Evolutionary conservation across 2,329 filamentous ascomycete species (phyloP).

Genomic region (Scedosporium boydii): DNA sequence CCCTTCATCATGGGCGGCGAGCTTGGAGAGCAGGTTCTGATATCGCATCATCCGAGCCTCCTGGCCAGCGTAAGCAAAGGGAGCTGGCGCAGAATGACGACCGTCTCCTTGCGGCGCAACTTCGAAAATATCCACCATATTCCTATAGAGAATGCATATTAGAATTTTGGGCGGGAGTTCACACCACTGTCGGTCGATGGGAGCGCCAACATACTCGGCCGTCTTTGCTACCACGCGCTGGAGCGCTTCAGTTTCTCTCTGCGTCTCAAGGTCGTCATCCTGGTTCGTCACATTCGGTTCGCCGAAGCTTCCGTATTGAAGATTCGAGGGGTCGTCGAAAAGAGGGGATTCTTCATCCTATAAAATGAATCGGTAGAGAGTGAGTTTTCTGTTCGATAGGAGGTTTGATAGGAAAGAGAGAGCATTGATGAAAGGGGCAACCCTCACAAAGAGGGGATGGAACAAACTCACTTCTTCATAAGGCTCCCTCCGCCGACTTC

Average conservation of each 20-base stretch:
- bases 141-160: slow-evolving; percentile 30
- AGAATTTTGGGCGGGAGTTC: neutral
- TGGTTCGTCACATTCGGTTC: slow-evolving; percentile 44
- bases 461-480: slow-evolving; percentile 42
- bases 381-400: slow-evolving; percentile 6
- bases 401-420: neutral
- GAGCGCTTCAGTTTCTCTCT: slow-evolving; percentile 54
- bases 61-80: slow-evolving; percentile 42
- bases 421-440: neutral
- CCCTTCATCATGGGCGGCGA: slow-evolving; percentile 34
- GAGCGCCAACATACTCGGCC: slow-evolving; percentile 41
- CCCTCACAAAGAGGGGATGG: neutral
- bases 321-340: slow-evolving; percentile 49
- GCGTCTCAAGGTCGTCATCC: slow-evolving; percentile 51
- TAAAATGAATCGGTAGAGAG: slow-evolving; percentile 20
- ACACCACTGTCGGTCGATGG: neutral
- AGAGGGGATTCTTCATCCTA: slow-evolving; percentile 49
- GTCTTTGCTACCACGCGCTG: slow-evolving; percentile 55
- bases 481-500: slow-evolving; percentile 35
- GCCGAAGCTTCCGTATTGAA: slow-evolving; percentile 55
- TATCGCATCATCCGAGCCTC: slow-evolving; percentile 48
- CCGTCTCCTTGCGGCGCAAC: slow-evolving; percentile 43
- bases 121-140: slow-evolving; percentile 60
- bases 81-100: slow-evolving; percentile 23
- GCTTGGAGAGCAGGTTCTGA: slow-evolving; percentile 51